phyloP scores from a whole-genome alignment of 306 rosid species.

The Malus domestica region DNA sequence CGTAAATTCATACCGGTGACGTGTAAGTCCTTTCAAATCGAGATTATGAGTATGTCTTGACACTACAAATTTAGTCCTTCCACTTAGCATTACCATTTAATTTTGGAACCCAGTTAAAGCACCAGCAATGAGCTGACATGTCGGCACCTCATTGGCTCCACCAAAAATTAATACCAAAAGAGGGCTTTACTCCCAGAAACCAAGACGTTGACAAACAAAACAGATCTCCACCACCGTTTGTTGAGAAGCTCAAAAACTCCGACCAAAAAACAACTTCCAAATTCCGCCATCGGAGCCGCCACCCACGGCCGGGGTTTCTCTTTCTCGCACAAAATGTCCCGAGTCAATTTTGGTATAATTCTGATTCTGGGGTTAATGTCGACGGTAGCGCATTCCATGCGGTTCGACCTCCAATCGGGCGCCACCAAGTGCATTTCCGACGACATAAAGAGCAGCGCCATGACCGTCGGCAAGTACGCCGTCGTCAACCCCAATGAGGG shows the following conservation, averaged over 20 bases:
- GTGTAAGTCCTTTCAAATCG: too few species aligned
- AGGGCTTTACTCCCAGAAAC: not conserved
- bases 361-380: conserved; percentile 24
- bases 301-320: not conserved
- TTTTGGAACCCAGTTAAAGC: too few species aligned
- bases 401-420: conserved; percentile 62
- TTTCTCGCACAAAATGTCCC: conserved; percentile 20
- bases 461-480: conserved; percentile 71
- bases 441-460: conserved; percentile 51
- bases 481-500: conserved; percentile 48
- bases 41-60: too few species aligned
- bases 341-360: conserved; percentile 17
- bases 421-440: conserved; percentile 72
- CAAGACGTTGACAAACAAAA: conserved; percentile 2
- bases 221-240: conserved; percentile 4
- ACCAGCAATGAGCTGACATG: not conserved
- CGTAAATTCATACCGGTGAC: too few species aligned
- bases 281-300: not conserved
- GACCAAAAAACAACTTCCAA: not conserved
- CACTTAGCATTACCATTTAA: too few species aligned
- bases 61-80: too few species aligned
- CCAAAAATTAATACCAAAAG: not conserved
- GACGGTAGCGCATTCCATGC: conserved; percentile 36
- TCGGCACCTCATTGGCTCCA: not conserved
- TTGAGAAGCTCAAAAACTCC: conserved; percentile 3